Conservation (phyloP, 169 alveolate genomes). For the Plasmodium gaboni region DNA sequence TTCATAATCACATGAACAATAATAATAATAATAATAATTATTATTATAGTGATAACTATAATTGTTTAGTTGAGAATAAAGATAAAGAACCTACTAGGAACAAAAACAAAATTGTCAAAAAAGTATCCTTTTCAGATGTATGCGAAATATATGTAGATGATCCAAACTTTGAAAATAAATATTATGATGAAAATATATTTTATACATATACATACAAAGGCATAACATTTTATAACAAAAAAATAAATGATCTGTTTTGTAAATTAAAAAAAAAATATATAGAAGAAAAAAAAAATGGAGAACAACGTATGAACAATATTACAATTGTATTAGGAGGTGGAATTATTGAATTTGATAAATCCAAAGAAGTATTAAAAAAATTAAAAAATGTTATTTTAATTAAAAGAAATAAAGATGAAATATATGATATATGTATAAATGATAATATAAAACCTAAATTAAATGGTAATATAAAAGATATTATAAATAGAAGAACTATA, state of each 20-base stretch:
- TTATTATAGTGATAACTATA: too few relatives aligned
- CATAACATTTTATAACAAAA: conserved; percentile 29
- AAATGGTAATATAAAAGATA: conserved; percentile 25
- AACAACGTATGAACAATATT: neutral
- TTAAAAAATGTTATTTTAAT: conserved; percentile 20
- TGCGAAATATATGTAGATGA: too few relatives aligned
- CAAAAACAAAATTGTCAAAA: too few relatives aligned
- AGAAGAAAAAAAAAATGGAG: neutral
- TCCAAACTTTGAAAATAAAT: too few relatives aligned
- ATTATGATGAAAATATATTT: too few relatives aligned
- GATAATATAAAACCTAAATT: conserved; percentile 40
- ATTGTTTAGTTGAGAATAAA: too few relatives aligned
- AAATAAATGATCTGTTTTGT: conserved; percentile 17
- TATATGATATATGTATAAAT: conserved; percentile 41
- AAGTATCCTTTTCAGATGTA: too few relatives aligned
- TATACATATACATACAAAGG: neutral
- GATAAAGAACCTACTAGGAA: too few relatives aligned
- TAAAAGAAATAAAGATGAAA: conserved; percentile 19
- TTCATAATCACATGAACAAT: too few relatives aligned
- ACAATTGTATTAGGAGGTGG: conserved; percentile 63
- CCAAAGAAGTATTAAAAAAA: conserved; percentile 19
- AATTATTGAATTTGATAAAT: conserved; percentile 31
- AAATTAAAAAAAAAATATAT: neutral
- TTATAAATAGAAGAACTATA: conserved; percentile 14
- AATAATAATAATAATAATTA: too few relatives aligned